phyloP scores from a whole-genome alignment of 805 yeast species.

The Candida saitoana region DNA sequence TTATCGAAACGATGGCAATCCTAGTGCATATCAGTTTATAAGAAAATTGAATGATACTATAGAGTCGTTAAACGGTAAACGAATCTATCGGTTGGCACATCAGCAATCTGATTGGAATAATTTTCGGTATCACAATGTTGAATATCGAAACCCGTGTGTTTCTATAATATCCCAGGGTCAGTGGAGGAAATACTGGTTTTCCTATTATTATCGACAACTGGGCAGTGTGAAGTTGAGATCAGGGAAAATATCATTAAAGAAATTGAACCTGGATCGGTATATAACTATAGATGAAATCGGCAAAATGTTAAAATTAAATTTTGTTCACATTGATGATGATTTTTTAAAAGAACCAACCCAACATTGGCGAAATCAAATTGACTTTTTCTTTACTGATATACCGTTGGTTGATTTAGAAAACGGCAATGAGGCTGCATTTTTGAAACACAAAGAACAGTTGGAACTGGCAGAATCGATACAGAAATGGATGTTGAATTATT shows the following conservation, averaged over 20 bases:
- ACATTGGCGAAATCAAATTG: not conserved
- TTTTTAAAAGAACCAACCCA: not conserved
- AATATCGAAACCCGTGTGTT: constrained; percentile 8
- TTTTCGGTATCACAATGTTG: constrained; percentile 7
- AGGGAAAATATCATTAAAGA: constrained; percentile 5
- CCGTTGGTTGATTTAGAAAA: not conserved
- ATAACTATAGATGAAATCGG: not conserved
- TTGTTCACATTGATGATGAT: constrained; percentile 4
- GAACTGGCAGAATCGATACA: not conserved
- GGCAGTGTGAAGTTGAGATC: not conserved
- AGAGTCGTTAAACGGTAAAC: not conserved
- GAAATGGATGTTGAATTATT: not conserved
- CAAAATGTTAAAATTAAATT: constrained; percentile 1
- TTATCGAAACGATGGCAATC: constrained; percentile 2
- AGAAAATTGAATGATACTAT: constrained; percentile 1
- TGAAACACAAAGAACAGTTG: not conserved
- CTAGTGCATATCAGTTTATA: constrained; percentile 1
- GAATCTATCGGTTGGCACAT: constrained; percentile 2
- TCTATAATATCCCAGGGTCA: constrained; percentile 8
- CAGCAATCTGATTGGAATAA: constrained; percentile 4
- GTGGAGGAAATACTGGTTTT: constrained; percentile 24
- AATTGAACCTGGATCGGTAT: not conserved
- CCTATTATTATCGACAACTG: constrained; percentile 4
- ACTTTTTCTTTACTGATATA: not conserved
- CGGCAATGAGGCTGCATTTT: not conserved